These are phyloP conservation scores for Lepidium campestre DNA, from an alignment of 441 rosid species.

Conservation along the genomic window DNA sequence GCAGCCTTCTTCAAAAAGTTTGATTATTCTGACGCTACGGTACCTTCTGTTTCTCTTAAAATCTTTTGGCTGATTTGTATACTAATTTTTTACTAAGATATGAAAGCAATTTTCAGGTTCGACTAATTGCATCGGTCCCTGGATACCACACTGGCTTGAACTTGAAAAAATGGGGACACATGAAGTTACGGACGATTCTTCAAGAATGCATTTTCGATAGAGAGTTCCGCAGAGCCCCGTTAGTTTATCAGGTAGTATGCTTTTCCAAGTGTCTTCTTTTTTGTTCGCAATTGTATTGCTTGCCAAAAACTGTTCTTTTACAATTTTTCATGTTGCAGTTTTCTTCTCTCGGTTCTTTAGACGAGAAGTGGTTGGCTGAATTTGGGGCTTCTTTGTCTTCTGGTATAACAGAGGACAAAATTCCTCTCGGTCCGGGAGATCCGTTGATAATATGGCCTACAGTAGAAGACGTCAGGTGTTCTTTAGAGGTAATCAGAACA, in stretches of 20 bases:
- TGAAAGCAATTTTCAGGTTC: slow-evolving; percentile 42
- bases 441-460: slow-evolving; percentile 88
- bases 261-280: not conserved
- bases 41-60: slow-evolving; percentile 21
- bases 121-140: slow-evolving; percentile 86
- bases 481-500: slow-evolving; percentile 64
- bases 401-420: slow-evolving; percentile 67
- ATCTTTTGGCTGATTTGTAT: not conserved
- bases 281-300: not conserved
- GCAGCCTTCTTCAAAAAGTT: slow-evolving; percentile 79
- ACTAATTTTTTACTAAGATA: not conserved
- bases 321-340: slow-evolving; percentile 39
- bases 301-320: not conserved
- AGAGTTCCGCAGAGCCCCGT: slow-evolving; percentile 71
- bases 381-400: slow-evolving; percentile 79
- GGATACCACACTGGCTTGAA: slow-evolving; percentile 82
- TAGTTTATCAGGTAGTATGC: slow-evolving; percentile 72
- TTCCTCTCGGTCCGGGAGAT: slow-evolving; percentile 73
- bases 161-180: slow-evolving; percentile 88
- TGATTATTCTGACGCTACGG: slow-evolving; percentile 63
- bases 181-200: slow-evolving; percentile 69
- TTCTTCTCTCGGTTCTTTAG: slow-evolving; percentile 92
- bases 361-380: slow-evolving; percentile 92
- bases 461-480: slow-evolving; percentile 88
- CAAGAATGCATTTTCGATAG: slow-evolving; percentile 65